Evolutionary conservation across 257 asterid genomes (phyloP), one percentile per base, ranked within the genome.

Genomic region (Salvia hispanica): DNA sequence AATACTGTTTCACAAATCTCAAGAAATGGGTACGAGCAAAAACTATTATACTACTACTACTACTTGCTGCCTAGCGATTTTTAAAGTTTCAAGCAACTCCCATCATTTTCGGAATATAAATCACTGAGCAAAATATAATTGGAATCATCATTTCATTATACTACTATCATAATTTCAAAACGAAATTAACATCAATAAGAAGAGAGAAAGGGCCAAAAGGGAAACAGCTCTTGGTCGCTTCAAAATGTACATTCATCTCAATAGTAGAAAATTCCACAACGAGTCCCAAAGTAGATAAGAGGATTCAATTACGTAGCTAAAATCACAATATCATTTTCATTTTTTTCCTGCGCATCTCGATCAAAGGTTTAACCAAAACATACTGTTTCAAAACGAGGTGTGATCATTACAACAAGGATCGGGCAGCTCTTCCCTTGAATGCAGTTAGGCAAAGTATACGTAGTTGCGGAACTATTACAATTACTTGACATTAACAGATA

Each of bases 391-490:
- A 13, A 55, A 58, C 31, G 33, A 28, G 47, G 10, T 37, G 9
- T 4, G 6, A 14, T 14, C 4, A 13, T 43, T n/a, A 57, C 47
- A 56, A 43, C 56, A 48, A 8, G 7, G 37, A 15, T 15, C 39
- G 2, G 62, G 40, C 42, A 13, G 45, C 34, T 36, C 14, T 13
- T 5, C 51, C 7, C 13, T n/a, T 7, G 15, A 7, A 50, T 18
- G 52, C 31, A 48, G 6, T 67, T 34, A 10, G 55, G 53, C 21
- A 56, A 56, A 44, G 53, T n/a, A 21, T 9, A 46, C 11, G 39
- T 31, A 62, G 45, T 33, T 72, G 58, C 51, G 4, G 11, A 57
- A 66, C 67, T 34, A 45, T 43, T 46, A 72, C 60, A 68, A n/a
- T 51, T 31, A n/a, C 44, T 64, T 13, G 14, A 46, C 50, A 61